Percentiles rank a stretch among this genome's conserved stretches.
phyloP scores from a whole-genome alignment of 2,329 filamentous ascomycete species.

The Stromatinia cepivora region DNA sequence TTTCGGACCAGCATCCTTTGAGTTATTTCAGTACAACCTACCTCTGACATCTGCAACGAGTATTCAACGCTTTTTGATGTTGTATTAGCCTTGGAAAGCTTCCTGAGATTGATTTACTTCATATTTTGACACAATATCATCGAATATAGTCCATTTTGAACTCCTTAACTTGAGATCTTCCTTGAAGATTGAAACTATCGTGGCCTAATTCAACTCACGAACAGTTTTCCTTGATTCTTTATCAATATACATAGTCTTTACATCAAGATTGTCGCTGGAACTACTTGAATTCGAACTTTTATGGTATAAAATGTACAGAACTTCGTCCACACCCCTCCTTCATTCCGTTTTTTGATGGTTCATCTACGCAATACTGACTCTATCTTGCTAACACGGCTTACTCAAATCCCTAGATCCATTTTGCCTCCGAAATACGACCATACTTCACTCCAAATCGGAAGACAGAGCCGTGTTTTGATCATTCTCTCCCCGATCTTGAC shows the following conservation, averaged over 20 bases:
- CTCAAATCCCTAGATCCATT: not conserved
- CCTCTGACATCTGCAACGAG: not conserved
- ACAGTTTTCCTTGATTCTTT: not conserved
- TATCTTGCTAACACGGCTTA: not conserved
- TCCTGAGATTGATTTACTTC: not conserved
- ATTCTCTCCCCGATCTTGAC: not conserved
- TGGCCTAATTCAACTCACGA: not conserved
- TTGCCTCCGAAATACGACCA: not conserved
- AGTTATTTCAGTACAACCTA: not conserved
- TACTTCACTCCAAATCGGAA: not conserved
- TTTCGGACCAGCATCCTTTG: not conserved
- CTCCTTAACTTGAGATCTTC: not conserved
- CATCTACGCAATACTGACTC: not conserved
- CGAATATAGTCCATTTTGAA: not conserved
- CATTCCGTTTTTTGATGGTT: not conserved
- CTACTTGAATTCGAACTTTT: not conserved
- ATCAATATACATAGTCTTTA: not conserved
- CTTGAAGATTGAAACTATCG: not conserved
- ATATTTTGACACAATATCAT: not conserved
- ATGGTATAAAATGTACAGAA: not conserved
- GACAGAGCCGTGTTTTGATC: not conserved
- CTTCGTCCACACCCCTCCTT: not conserved
- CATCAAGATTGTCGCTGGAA: not conserved
- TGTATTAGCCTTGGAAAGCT: not conserved
- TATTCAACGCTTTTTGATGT: not conserved